Percentiles rank a stretch among this genome's conserved stretches.
phyloP scores from a whole-genome alignment of 371 early-diverging fungal species.

The Mucor lusitanicus region DNA sequence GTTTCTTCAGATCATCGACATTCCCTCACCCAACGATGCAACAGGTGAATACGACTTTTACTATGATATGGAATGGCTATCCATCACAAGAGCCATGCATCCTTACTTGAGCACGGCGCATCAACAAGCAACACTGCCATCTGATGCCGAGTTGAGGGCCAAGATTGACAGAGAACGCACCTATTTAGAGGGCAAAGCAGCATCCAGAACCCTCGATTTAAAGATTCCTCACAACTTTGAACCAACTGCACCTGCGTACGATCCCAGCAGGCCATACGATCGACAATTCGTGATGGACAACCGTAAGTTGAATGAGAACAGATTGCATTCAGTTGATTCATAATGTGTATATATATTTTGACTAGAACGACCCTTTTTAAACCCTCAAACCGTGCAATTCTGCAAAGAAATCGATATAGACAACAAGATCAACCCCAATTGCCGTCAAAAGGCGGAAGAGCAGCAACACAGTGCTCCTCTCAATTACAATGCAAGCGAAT shows the following conservation, averaged over 20 bases:
- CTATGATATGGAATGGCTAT: slow-evolving; percentile 88
- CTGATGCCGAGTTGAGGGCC: slow-evolving; percentile 37
- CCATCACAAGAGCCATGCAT: slow-evolving; percentile 69
- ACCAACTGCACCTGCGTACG: slow-evolving; percentile 49
- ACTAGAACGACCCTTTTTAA: slow-evolving; percentile 48
- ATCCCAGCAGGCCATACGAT: slow-evolving; percentile 24
- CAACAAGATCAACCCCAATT: slow-evolving; percentile 50
- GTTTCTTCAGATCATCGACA: slow-evolving; percentile 64
- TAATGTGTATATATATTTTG: not conserved
- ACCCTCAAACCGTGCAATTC: slow-evolving; percentile 72
- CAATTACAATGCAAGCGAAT: not conserved
- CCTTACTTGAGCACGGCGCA: slow-evolving; percentile 45
- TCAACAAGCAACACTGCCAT: slow-evolving; percentile 48
- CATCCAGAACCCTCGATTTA: slow-evolving; percentile 45
- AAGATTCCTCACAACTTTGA: slow-evolving; percentile 69
- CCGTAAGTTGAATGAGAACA: slow-evolving; percentile 24
- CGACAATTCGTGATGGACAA: slow-evolving; percentile 23
- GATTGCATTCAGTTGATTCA: not conserved
- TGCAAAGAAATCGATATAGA: slow-evolving; percentile 63
- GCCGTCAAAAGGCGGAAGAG: not conserved
- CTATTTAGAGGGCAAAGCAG: slow-evolving; percentile 20
- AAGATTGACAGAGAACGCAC: slow-evolving; percentile 29
- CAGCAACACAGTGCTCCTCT: not conserved
- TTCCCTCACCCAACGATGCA: slow-evolving; percentile 41
- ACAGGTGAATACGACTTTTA: slow-evolving; percentile 36